Evolutionary conservation across 495 filamentous ascomycete species (phyloP).

Genomic region (Aspergillus hancockii): DNA sequence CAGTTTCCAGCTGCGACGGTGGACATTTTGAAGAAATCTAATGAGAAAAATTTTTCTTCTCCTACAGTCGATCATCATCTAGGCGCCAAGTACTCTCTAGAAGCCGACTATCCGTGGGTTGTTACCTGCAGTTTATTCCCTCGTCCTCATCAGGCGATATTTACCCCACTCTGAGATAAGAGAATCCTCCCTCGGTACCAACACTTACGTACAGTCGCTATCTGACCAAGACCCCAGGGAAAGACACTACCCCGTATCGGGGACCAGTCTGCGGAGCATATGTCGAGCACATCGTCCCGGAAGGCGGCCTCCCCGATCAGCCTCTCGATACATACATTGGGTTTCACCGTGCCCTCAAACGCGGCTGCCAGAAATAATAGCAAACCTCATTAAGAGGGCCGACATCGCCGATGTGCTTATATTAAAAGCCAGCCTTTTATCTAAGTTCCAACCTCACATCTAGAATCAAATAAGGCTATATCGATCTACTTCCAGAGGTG

Average conservation of each 20-base stretch:
- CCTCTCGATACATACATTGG: not conserved
- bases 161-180: slow-evolving; percentile 16
- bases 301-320: not conserved
- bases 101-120: slow-evolving; percentile 12
- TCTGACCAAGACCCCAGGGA: not conserved
- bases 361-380: not conserved
- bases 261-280: slow-evolving; percentile 9
- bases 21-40: not conserved
- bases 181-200: slow-evolving; percentile 7
- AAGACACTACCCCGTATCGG: not conserved
- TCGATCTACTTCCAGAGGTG: not conserved
- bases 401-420: not conserved
- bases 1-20: not conserved
- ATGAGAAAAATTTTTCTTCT: not conserved
- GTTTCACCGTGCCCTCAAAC: not conserved
- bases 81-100: slow-evolving; percentile 4
- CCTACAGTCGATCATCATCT: not conserved
- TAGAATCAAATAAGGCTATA: not conserved
- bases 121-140: not conserved
- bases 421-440: not conserved
- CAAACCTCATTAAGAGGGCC: not conserved
- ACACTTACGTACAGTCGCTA: not conserved
- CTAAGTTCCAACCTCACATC: not conserved
- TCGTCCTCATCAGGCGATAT: not conserved
- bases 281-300: slow-evolving; percentile 13